Evolutionary conservation across 345 rosid species (phyloP), one percentile per base, ranked within the genome.

Genomic region (Gossypium anomalum): DNA sequence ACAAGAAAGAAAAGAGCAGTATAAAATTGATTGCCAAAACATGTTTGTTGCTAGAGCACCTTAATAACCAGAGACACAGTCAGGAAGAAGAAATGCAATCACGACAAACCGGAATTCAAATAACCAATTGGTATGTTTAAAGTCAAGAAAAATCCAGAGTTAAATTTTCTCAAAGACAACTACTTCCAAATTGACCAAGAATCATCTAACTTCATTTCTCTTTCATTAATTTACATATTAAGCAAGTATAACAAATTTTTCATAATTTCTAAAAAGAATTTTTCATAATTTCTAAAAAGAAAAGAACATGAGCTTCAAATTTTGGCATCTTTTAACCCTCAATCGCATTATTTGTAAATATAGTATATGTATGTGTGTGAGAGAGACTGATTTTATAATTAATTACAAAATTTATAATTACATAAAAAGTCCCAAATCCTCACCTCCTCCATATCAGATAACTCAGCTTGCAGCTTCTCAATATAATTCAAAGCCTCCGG

Each of bases 401-500:
- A 59, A 20, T 45, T 22, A 59, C 1, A 47, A 47, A 59, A 13
- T 59, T 59, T 59, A 13, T 60, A 25, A 25, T 13, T 60, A 5
- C 27, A 25, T 60, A 60, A 23, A 38, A 38, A 43, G 90, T 20
- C n/a, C 52, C 22, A 14, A 65, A 67, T 29, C 11, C 63, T 76
- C 71, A 92, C 98, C 96, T 86, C 88, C 69, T 89, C 83, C 22
- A 76, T 82, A 75, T 78, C 20, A 65, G 85, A 77, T 81, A 61
- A 78, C 86, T 94, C 92, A 7, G 90, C 80, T 56, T 86, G 89
- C 87, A 94, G 80, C 70, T 71, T 83, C 66, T 88, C 92, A 72
- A 94, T 87, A 72, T 83, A 88, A 68, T 72, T 87, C 82, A 89
- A 82, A 16, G 94, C 93, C 80, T 90, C 89, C 0, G 88, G 91